Evolutionary conservation across 768 basidiomycete species (phyloP), one percentile per base, ranked within the genome.

Genomic region (Xerocomellus dryophilus): DNA sequence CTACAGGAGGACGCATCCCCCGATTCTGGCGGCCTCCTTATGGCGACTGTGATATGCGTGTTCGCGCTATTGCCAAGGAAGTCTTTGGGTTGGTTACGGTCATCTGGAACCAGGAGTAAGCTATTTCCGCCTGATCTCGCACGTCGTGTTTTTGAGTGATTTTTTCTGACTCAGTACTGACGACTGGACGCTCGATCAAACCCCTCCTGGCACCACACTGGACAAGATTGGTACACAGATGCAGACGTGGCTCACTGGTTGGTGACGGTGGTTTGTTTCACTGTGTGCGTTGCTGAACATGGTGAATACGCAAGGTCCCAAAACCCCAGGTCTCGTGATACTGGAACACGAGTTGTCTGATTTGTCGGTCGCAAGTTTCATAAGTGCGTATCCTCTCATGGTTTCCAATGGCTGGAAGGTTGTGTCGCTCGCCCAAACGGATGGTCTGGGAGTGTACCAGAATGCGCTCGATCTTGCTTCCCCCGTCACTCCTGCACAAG

Each of bases 81-180:
- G 86, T 94, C 31, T 94, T 97, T 66, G 92, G 90, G 23, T 70
- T 98, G 58, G 78, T 78, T 20, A 88, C 90, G n/a, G 81, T 95
- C 50, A 72, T 91, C 60, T 98, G 95, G 95, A 94, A 96, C 71
- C 81, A 85, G 54, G 94, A 95, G 88, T 90, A 72, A 49, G 81
- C 56, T 7, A 2, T 44, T 20, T 58, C 21, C 20, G 12, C 5
- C 35, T 45, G 9, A 42, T 31, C n/a, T 36, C 17, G 23, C 25
- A 5, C 7, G 36, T 41, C 12, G 15, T 51, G 41, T 20, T 21
- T 25, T 39, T 21, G 31, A n/a, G 23, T 50, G 25, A 53, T 47
- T 35, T 34, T 21, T 17, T 11, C 25, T 20, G 35, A 17, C 51
- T 51, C 63, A 90, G 88, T 65, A 85, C 91, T 14, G 68, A 73